Evolutionary conservation across 306 rosid species (phyloP), one percentile per base, ranked within the genome.

Genomic region (Lagenaria siceraria): DNA sequence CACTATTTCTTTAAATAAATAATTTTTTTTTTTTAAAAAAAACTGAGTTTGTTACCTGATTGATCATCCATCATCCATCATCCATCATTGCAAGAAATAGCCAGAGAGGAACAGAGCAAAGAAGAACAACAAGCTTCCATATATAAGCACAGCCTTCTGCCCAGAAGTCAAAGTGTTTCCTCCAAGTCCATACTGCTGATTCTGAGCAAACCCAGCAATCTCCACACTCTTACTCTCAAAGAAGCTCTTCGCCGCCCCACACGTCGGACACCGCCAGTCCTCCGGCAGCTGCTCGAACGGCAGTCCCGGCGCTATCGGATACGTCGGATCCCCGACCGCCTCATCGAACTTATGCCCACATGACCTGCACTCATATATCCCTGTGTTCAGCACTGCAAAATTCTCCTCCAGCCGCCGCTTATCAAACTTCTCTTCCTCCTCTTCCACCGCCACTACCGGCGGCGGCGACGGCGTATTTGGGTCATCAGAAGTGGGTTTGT

Each of bases 211-310:
- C 46, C 98, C 98, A 17, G 98, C 98, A 19, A 96, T 92, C 77
- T 96, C 92, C 77, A 92, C 97, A 65, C 98, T 96, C 77, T 96
- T 95, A 21, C 96, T 92, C 81, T 80, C 86, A 29, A 92, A 96
- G 89, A 96, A 96, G 59, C 90, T 85, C 88, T 82, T 77, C 0
- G 97, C 89, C 0, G 99, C 98, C n/a, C 99, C 99, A 25, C 99
- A 96, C 7, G 98, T 96, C 8, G 99, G 92, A 40, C 99, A 96
- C 29, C 97, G 81, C 99, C 98, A 96, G 27, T 96, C 99, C 38
- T 89, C 97, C 0, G 99, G 98, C 40, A 96, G 85, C 89, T 92
- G 91, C 60, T 86, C 84, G 48, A 88, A 96, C 46, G 84, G 91
- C 82, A 82, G 78, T 2, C 98, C 98, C 4, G 99, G 98, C 0